Base-by-base conservation (phyloP, 2,329 filamentous ascomycete species). In the Myotisia sp. region DNA sequence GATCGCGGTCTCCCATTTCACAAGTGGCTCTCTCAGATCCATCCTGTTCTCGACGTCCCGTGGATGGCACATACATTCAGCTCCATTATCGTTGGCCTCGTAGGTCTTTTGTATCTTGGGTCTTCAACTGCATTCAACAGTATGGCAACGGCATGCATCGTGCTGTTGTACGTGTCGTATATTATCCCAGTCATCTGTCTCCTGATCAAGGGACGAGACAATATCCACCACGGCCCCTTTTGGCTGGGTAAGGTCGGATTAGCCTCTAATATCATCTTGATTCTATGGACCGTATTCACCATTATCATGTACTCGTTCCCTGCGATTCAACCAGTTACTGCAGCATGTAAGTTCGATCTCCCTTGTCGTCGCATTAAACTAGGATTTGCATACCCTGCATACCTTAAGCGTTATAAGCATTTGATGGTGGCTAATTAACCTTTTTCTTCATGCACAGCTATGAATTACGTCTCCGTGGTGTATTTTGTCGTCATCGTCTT, bases 1-100 rank as follows among this genome's bases (percentile, higher is more conserved):
- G 67, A 70, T 43, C 47, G 54, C 9, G 67, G 65, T 2, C 39
- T 70, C 1, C 65, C 66, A 0, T 58, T 54, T n/a, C 55, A 59
- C 13, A 29, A 41, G 12, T 19, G 29, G 9, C 49, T 68, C 7
- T 48, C 54, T 6, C 48, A 53, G 7, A 59, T 69, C 4, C 44
- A 64, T 36, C 46, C 47, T 2, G 49, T 36, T 9, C 47, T 63
- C 3, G 58, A 62, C 36, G 62, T 68, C 1, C 65, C 64, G 0
- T 37, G 68, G 1, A 47, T 56, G 21, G 63, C 63, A 17, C 60
- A 67, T 35, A 41, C 54, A 13, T 47, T 54, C 4, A 63, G 59
- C 36, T 62, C 58, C 34, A 41, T 60, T 10, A 53, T 68, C 31
- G 63, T 67, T 5, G 59, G 54, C 1, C 41, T 61, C 4, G 43